Conservation (phyloP, 331 rosid genomes). For the Malus hybrid region DNA sequence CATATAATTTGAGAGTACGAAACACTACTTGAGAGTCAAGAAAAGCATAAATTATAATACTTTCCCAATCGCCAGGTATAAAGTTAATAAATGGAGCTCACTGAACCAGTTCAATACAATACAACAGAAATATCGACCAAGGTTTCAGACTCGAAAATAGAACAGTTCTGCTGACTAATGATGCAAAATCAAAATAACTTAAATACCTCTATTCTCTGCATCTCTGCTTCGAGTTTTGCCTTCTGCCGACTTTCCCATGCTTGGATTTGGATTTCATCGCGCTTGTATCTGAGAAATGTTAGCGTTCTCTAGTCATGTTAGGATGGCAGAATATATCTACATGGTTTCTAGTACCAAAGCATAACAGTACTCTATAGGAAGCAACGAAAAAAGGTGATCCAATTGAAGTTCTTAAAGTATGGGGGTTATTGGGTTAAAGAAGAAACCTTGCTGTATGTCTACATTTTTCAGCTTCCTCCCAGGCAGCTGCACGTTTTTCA, state of each 20-base stretch:
- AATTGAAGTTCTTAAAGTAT: not conserved
- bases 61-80: not conserved
- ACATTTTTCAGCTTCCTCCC: constrained; percentile 91
- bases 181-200: not conserved
- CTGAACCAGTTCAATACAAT: not conserved
- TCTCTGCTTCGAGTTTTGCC: constrained; percentile 76
- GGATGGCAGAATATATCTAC: not conserved
- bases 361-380: not conserved
- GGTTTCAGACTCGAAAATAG: not conserved
- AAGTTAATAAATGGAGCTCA: not conserved
- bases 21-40: not conserved
- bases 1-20: too few relatives aligned
- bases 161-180: not conserved
- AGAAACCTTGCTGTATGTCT: constrained; percentile 82
- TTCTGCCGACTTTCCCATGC: constrained; percentile 92
- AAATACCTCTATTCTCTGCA: constrained; percentile 83
- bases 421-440: not conserved
- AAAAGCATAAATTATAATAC: not conserved
- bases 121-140: not conserved
- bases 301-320: not conserved
- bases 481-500: constrained; percentile 69
- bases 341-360: not conserved
- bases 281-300: constrained; percentile 54
- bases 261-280: constrained; percentile 90
- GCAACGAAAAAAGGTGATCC: not conserved